A percentile compares a stretch with the other conserved stretches of the same genome.
Evolutionary conservation across 192 early-diverging fungal species (phyloP).

Genomic region (Podila epicladia): DNA sequence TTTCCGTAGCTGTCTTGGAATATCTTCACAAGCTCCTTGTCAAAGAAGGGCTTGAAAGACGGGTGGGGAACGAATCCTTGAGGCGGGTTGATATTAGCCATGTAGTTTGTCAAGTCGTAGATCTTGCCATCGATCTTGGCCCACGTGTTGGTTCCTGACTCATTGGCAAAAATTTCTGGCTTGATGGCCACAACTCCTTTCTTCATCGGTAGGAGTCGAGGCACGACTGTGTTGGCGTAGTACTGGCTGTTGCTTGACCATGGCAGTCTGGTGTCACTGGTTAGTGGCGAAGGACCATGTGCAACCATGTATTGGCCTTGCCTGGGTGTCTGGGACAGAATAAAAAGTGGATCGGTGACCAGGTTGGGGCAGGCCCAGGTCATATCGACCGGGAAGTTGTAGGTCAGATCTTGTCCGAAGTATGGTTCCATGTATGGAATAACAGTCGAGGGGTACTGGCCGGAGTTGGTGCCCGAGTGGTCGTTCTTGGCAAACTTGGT

Average conservation of each 20-base stretch:
- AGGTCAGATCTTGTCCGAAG: slow-evolving; percentile 69
- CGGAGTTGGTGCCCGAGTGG: slow-evolving; percentile 47
- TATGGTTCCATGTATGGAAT: slow-evolving; percentile 48
- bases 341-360: slow-evolving; percentile 18
- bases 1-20: slow-evolving; percentile 56
- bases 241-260: slow-evolving; percentile 30
- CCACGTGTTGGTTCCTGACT: slow-evolving; percentile 58
- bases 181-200: slow-evolving; percentile 78
- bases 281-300: slow-evolving; percentile 29
- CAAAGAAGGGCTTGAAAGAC: slow-evolving; percentile 53
- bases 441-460: slow-evolving; percentile 38
- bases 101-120: slow-evolving; percentile 75
- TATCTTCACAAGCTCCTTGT: slow-evolving; percentile 42
- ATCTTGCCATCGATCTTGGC: slow-evolving; percentile 68
- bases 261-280: slow-evolving; percentile 14
- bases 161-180: slow-evolving; percentile 58
- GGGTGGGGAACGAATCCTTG: slow-evolving; percentile 56
- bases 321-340: slow-evolving; percentile 4
- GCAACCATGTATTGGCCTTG: slow-evolving; percentile 14
- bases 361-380: slow-evolving; percentile 43
- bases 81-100: slow-evolving; percentile 55
- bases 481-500: slow-evolving; percentile 67
- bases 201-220: slow-evolving; percentile 59
- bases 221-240: slow-evolving; percentile 52
- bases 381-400: slow-evolving; percentile 64